Percentiles rank a stretch among this genome's conserved stretches.
These are phyloP conservation scores for Circinella umbellata DNA, from an alignment of 371 early-diverging fungal genomes.

Conservation along the genomic window DNA sequence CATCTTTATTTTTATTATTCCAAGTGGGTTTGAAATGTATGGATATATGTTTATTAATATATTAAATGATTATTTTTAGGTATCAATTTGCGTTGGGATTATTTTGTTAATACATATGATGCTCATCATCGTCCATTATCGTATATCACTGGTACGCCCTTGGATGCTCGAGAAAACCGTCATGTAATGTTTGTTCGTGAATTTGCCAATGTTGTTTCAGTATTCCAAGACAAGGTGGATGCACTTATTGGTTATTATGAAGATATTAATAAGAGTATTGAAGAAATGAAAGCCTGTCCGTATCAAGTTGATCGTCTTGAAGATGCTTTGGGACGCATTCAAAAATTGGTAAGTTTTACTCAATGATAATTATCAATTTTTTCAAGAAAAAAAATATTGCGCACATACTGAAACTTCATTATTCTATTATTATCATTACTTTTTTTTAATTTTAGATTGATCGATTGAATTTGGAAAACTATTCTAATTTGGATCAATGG, in stretches of 20 bases:
- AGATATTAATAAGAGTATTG: slow-evolving; percentile 78
- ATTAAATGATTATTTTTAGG: slow-evolving; percentile 78
- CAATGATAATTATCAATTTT: slow-evolving; percentile 8
- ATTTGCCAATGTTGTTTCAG: slow-evolving; percentile 85
- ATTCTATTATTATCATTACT: neutral
- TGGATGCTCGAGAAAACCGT: slow-evolving; percentile 79
- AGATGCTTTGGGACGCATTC: slow-evolving; percentile 78
- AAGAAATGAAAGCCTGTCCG: slow-evolving; percentile 83
- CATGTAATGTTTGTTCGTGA: slow-evolving; percentile 95
- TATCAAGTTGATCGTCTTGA: slow-evolving; percentile 75
- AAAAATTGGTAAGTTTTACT: slow-evolving; percentile 65
- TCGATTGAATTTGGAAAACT: slow-evolving; percentile 90
- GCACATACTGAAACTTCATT: too few species aligned
- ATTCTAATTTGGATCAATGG: slow-evolving; percentile 93
- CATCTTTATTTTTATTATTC: too few species aligned
- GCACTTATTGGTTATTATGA: slow-evolving; percentile 81
- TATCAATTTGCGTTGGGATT: slow-evolving; percentile 92
- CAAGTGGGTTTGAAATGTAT: too few species aligned
- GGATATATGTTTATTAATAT: too few species aligned
- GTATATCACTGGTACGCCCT: slow-evolving; percentile 51
- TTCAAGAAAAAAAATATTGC: neutral
- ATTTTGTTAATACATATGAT: slow-evolving; percentile 88
- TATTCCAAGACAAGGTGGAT: slow-evolving; percentile 96
- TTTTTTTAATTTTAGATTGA: slow-evolving; percentile 63
- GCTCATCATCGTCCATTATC: slow-evolving; percentile 57